Evolutionary conservation across 78 protist genomes (phyloP).

Genomic region (Emiliania huxleyi): DNA sequence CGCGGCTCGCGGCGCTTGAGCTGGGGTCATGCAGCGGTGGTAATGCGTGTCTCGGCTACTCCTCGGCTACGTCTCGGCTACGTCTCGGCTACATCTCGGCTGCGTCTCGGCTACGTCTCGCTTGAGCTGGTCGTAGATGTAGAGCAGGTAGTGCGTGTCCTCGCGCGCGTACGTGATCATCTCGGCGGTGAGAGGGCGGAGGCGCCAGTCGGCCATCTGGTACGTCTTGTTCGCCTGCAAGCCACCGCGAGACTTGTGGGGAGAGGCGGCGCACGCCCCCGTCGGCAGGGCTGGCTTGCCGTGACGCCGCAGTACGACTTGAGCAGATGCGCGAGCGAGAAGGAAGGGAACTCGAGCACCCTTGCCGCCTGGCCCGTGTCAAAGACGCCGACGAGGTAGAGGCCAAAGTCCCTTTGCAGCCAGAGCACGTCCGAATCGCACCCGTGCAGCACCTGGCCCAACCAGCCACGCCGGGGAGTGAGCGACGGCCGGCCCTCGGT

Average conservation of each 20-base stretch:
- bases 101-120: too few relatives aligned
- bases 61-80: too few relatives aligned
- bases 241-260: slow-evolving; percentile 64
- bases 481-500: not conserved
- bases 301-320: slow-evolving; percentile 51
- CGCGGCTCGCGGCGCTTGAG: too few relatives aligned
- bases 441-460: slow-evolving; percentile 47
- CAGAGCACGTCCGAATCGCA: slow-evolving; percentile 35
- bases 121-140: slow-evolving; percentile 71
- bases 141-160: slow-evolving; percentile 97
- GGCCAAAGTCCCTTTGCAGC: slow-evolving; percentile 80
- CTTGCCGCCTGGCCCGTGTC: slow-evolving; percentile 96
- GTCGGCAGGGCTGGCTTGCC: too few relatives aligned
- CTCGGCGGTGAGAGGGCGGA: slow-evolving; percentile 87
- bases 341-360: slow-evolving; percentile 49
- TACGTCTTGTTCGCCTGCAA: slow-evolving; percentile 74
- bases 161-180: slow-evolving; percentile 91
- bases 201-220: slow-evolving; percentile 81
- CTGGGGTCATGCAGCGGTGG: not conserved
- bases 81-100: too few relatives aligned
- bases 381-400: slow-evolving; percentile 96
- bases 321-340: slow-evolving; percentile 78
- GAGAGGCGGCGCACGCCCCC: too few relatives aligned
- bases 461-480: too few relatives aligned
- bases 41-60: not conserved